These are phyloP conservation scores for Dimocarpus longan DNA, from an alignment of 345 rosid genomes.

Conservation along the genomic window DNA sequence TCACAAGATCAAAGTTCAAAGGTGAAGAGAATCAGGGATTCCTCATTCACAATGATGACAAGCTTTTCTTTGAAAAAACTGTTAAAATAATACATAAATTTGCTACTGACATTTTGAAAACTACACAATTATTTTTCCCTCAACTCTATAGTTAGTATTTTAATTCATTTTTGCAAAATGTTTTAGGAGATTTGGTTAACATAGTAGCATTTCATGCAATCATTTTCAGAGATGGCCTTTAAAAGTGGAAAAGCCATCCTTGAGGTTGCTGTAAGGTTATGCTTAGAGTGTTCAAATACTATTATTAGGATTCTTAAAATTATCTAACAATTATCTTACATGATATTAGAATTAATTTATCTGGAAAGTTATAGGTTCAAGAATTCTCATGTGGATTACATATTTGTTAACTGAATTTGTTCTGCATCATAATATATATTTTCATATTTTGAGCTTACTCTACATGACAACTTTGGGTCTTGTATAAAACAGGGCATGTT, in stretches of 20 bases:
- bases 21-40: conserved; percentile 1
- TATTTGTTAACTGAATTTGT: background rate
- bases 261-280: background rate
- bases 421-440: background rate
- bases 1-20: background rate
- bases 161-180: background rate
- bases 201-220: background rate
- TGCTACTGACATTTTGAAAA: background rate
- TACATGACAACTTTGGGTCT: background rate
- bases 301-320: background rate
- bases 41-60: background rate
- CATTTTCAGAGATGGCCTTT: background rate
- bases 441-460: background rate
- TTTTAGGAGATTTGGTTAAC: background rate
- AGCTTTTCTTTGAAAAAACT: background rate
- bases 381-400: background rate
- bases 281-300: background rate
- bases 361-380: background rate
- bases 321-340: background rate
- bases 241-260: background rate
- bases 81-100: background rate
- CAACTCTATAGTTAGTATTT: background rate
- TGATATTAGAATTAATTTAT: too few species aligned
- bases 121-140: background rate
- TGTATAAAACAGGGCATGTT: background rate